These are phyloP conservation scores for Paraglomus occultum DNA, from an alignment of 192 early-diverging fungal genomes.

Conservation along the genomic window DNA sequence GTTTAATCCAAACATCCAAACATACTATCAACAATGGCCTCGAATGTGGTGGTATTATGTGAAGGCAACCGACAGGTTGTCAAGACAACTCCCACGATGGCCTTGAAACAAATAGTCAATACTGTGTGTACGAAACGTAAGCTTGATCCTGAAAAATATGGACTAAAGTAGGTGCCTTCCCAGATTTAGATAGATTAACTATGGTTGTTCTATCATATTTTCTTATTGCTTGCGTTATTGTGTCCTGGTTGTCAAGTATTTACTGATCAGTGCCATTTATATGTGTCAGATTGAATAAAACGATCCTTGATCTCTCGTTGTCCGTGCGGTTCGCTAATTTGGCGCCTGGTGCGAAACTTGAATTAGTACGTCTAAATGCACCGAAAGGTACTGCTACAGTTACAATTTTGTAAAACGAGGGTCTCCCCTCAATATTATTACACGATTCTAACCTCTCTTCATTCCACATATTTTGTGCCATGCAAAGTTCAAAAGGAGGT, in stretches of 20 bases:
- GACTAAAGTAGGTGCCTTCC: slow-evolving; percentile 49
- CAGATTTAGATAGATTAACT: background rate
- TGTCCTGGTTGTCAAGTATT: slow-evolving; percentile 16
- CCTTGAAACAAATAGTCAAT: slow-evolving; percentile 63
- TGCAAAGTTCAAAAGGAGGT: slow-evolving; percentile 39
- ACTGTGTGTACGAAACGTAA: slow-evolving; percentile 57
- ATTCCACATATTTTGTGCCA: background rate
- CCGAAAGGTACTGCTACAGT: slow-evolving; percentile 11
- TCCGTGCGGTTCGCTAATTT: slow-evolving; percentile 81
- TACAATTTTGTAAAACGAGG: no score
- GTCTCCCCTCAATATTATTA: no score
- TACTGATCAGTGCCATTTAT: background rate
- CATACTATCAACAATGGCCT: slow-evolving; percentile 46
- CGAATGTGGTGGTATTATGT: slow-evolving; percentile 55
- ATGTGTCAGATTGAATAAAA: slow-evolving; percentile 46
- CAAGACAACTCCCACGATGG: slow-evolving; percentile 74
- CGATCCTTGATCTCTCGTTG: slow-evolving; percentile 66
- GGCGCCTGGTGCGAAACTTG: slow-evolving; percentile 74
- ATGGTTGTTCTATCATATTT: background rate
- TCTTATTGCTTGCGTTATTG: background rate
- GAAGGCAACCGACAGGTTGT: slow-evolving; percentile 49
- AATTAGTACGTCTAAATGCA: slow-evolving; percentile 38
- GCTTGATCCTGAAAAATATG: slow-evolving; percentile 55
- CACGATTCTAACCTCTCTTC: background rate
- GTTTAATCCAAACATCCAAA: no score